Percentiles rank a stretch among this genome's conserved stretches.
Evolutionary conservation across 345 rosid species (phyloP).

Genomic region (Eucalyptus tenuipes): DNA sequence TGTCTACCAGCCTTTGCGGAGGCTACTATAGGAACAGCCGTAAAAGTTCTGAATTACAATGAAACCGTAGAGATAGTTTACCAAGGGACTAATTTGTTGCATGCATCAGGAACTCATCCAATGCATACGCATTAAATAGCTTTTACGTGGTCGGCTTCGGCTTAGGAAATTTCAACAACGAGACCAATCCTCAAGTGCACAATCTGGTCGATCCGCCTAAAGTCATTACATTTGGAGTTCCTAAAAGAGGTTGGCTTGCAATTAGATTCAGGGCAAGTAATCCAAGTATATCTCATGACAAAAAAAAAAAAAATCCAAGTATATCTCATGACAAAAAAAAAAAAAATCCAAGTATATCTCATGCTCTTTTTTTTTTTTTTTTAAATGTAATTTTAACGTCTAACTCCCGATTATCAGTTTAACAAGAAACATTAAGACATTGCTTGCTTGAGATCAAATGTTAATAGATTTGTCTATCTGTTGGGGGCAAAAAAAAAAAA

Average conservation of each 20-base stretch:
- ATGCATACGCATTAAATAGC: constrained; percentile 4
- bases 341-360: background rate
- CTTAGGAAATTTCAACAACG: background rate
- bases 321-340: too few species aligned
- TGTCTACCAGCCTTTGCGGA: background rate
- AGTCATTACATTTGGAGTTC: background rate
- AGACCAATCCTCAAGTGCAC: background rate
- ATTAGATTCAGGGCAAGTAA: constrained; percentile 2
- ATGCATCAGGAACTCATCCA: background rate
- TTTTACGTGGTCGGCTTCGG: background rate
- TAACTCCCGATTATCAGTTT: background rate
- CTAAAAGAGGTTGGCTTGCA: background rate
- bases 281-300: too few species aligned
- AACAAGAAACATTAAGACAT: background rate
- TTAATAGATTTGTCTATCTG: background rate
- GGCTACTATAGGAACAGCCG: background rate
- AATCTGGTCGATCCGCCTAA: constrained; percentile 4
- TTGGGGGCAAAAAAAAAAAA: background rate
- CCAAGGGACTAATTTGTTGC: constrained; percentile 1
- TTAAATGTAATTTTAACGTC: background rate
- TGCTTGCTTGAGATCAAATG: background rate
- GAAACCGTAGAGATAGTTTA: background rate
- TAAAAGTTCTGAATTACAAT: background rate
- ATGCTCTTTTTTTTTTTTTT: too few species aligned
- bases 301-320: too few species aligned